Evolutionary conservation across 139 green algal genomes (phyloP).

Genomic region (Ettlia oleoabundans): DNA sequence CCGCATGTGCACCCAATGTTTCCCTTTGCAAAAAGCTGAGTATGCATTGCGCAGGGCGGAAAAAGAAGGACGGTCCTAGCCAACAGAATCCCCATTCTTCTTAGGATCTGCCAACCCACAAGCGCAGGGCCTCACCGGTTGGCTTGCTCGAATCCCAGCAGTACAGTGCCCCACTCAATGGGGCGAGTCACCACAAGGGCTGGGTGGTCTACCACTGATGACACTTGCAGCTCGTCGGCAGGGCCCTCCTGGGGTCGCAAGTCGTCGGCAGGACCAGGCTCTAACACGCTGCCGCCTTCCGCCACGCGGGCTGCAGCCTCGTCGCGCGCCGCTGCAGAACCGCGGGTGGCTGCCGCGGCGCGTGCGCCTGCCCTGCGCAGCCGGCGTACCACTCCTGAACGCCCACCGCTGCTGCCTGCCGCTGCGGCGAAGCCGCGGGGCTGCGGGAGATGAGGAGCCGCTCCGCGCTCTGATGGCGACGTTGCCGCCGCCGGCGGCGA

Average conservation of each 20-base stretch:
- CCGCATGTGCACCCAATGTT: too few relatives aligned
- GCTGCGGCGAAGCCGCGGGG: neutral
- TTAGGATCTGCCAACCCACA: too few relatives aligned
- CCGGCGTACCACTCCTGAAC: neutral
- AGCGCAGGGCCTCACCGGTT: constrained; percentile 19
- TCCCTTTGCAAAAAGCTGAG: too few relatives aligned
- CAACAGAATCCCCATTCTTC: too few relatives aligned
- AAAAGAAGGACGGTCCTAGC: too few relatives aligned
- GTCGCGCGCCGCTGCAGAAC: neutral
- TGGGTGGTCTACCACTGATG: constrained; percentile 57
- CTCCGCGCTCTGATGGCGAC: too few relatives aligned
- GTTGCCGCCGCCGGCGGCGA: too few relatives aligned
- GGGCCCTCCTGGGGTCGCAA: neutral
- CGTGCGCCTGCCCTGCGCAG: neutral
- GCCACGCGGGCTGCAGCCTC: neutral
- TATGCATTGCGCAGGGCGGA: too few relatives aligned
- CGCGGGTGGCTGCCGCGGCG: neutral
- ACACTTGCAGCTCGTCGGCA: constrained; percentile 18
- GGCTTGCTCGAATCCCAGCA: constrained; percentile 89
- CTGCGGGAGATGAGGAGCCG: neutral
- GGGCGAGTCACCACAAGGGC: constrained; percentile 76
- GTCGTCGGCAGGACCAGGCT: neutral
- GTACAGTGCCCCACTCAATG: constrained; percentile 86
- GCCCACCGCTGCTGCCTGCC: neutral
- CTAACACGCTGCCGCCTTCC: constrained; percentile 12